Base-by-base conservation (phyloP, 148 eudicot genomes). In the Pharnaceum exiguum region DNA sequence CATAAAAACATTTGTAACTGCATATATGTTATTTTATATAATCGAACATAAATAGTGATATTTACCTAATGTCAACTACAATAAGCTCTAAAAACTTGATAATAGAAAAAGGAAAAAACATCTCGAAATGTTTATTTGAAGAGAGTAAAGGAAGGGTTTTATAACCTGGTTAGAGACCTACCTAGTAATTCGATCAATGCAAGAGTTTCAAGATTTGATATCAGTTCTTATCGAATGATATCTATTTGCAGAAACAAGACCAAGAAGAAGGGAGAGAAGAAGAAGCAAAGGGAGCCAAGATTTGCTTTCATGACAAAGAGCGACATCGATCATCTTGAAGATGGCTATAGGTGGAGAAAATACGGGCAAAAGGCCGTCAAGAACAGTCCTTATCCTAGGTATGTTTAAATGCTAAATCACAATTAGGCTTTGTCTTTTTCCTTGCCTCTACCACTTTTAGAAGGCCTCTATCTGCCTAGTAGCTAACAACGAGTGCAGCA, bases 301-400 rank as follows among this genome's bases (percentile, higher is more conserved):
- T 65, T 73, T 39, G 85, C 85, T 5, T 80, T 80, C 72, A 71
- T 80, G 81, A 80, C 85, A 32, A 80, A 76, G 71, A 80, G 81
- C 54, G 85, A 80, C 30, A 58, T 73, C 10, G 85, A 80, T 65
- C 81, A 80, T 46, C 74, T 80, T 39, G 85, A 80, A 67, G 85
- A 80, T 73, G 85, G 85, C 0, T 80, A 80, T 56, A 57, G 84
- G 65, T 80, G 85, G 81, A 70, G 81, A 71, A 80, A 80, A 64
- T 80, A 80, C 38, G 85, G 85, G 11, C 85, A 80, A 42, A 80
- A 80, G 49, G 85, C 85, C 16, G 85, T 80, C 57, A 80, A 80
- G 67, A 80, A 80, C 37, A 80, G 81, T 54, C 81, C 85, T 63
- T 80, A 70, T 71, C 85, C 85, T 25, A 76, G 85, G 85, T 80